Evolutionary conservation across 179 eudicot genomes (phyloP), one percentile per base, ranked within the genome.

Genomic region (Gypsophila paniculata): DNA sequence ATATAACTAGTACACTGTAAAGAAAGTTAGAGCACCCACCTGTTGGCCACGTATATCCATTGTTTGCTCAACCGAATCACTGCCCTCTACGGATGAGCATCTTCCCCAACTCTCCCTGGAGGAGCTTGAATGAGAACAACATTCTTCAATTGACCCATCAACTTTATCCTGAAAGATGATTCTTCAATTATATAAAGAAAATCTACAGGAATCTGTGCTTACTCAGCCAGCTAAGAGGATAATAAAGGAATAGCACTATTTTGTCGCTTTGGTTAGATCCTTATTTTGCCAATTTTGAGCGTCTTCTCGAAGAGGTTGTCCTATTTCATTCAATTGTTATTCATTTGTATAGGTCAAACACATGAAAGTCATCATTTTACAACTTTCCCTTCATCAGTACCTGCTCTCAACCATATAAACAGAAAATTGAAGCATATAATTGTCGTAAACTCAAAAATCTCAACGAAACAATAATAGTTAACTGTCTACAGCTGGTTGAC

Each of bases 81-180:
- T 80, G 71, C 89, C 90, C 34, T 87, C 96, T 78, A 90, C 74
- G 44, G 93, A 90, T 51, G 97, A 91, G 82, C 96, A 91, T 76
- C 88, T 85, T 75, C 93, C 96, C 91, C 89, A 90, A 77, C 96
- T 91, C 85, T 84, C 89, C 77, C 91, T 84, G 75, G 84, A 78
- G 58, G 97, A 91, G 77, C 97, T 91, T 69, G 97, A 82, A 79
- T 76, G 83, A 0, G 96, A 91, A 79, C 85, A 86, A 69, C 85
- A 90, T 61, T 83, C 96, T 65, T 90, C 91, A 75, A 76, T 76
- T 34, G 80, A 77, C 57, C 73, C 76, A 38, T 63, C 72, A 38
- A 76, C 66, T 72, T 88, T 81, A 66, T 82, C 91, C 96, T 91
- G 84, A 82, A 69, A 62, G 26, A 65, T 25, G 25, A 19, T 25